Base-by-base conservation (phyloP, 2,329 filamentous ascomycete genomes). In the Fusarium chuoi region DNA sequence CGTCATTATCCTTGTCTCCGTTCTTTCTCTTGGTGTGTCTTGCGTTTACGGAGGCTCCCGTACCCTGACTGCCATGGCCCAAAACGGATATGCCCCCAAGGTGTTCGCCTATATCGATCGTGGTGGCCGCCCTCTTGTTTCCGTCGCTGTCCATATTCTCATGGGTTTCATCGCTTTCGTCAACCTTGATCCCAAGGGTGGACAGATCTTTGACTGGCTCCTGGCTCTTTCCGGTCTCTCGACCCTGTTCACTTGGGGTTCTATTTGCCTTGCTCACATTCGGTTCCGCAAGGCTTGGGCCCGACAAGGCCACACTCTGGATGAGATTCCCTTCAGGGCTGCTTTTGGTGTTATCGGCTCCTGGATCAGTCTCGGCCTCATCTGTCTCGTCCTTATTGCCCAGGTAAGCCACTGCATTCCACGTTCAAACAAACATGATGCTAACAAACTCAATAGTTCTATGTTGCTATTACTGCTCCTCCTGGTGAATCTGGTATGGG, bases 321-420 rank as follows among this genome's bases (percentile, higher is more conserved):
- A 92, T 58, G 91, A 93, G 81, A 87, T 94, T n/a, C 89, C 91
- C 3, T 94, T 91, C 84, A 81, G 82, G 56, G 89, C 90, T 18
- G 83, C 87, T 62, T 86, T 87, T 60, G 92, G 92, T 73, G 84
- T 92, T 18, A 84, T 83, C 24, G 92, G 92, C 55, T 92, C 90
- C 5, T 93, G 85, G 79, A 60, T 93, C 36, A 91, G 92, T 41
- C 84, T 93, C 14, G 61, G 79, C 68, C 85, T 93, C 58, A 89
- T 89, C 77, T 70, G 86, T 39, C 74, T 92, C 49, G 87, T 89
- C 28, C 80, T 90, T 62, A 81, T 89, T 33, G 89, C 89, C 52
- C 87, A 87, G 81, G 84, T 86, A 82, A 76, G 84, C 75, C 55
- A 72, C 33, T 10, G 11, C n/a, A 5, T 26, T 22, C n/a, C 35